phyloP scores from a whole-genome alignment of 495 filamentous ascomycete genomes.

The Penicillium maclennaniae region DNA sequence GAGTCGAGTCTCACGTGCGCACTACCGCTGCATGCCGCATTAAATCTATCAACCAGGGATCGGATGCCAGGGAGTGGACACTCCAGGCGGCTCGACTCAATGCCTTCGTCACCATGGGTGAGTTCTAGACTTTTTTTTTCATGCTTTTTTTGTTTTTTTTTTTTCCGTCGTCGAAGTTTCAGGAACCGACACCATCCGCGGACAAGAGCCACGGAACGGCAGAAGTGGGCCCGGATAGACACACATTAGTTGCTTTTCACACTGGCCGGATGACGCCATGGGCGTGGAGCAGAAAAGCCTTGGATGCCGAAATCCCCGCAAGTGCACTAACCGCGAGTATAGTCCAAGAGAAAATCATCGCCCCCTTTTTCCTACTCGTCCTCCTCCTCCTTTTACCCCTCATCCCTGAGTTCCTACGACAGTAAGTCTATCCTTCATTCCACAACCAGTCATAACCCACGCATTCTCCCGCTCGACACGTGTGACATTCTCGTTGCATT shows the following conservation, averaged over 20 bases:
- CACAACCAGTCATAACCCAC: neutral
- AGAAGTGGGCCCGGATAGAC: constrained; percentile 6
- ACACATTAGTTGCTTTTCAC: neutral
- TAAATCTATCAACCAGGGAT: neutral
- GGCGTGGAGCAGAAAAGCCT: neutral
- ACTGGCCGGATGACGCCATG: constrained; percentile 8
- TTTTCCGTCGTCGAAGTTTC: neutral
- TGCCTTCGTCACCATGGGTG: neutral
- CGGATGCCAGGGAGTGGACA: neutral
- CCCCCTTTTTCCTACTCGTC: constrained; percentile 22
- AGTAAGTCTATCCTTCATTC: constrained; percentile 20
- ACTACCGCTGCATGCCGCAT: constrained; percentile 1
- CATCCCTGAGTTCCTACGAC: constrained; percentile 25
- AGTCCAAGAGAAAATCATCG: constrained; percentile 11
- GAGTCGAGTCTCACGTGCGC: neutral
- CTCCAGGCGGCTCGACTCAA: neutral
- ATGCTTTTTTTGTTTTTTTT: neutral
- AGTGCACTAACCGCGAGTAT: neutral
- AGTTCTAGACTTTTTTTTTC: neutral
- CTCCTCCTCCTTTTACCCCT: constrained; percentile 34
- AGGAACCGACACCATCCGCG: constrained; percentile 16
- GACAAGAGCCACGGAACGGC: constrained; percentile 4
- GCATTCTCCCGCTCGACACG: constrained; percentile 28
- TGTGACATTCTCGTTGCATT: constrained; percentile 42
- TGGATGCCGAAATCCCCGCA: constrained; percentile 9